Percentiles rank a stretch among this genome's conserved stretches.
Conservation (phyloP, 2,329 filamentous ascomycete genomes). For the Leptodontidium sp. region DNA sequence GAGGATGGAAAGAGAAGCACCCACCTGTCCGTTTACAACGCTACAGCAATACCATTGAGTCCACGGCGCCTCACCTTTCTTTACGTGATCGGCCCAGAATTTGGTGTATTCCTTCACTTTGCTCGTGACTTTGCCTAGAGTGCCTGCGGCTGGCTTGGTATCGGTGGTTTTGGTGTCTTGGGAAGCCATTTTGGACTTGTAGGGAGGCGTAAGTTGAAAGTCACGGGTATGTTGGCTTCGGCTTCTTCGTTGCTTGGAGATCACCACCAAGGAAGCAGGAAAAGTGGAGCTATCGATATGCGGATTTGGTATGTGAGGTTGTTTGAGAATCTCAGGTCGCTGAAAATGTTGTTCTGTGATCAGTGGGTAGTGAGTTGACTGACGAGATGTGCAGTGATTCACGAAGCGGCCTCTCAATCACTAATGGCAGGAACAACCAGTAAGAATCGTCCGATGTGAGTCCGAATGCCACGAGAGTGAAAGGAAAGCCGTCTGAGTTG, state of each 20-base stretch:
- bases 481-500: neutral
- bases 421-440: neutral
- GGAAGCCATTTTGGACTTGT: neutral
- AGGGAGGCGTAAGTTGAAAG: neutral
- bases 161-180: conserved; percentile 1
- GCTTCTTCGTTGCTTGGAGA: neutral
- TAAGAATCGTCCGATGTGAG: neutral
- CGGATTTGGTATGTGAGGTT: neutral
- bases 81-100: conserved; percentile 31
- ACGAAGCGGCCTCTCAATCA: neutral
- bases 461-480: neutral
- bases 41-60: conserved; percentile 38
- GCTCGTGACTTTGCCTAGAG: conserved; percentile 14
- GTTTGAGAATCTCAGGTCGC: neutral
- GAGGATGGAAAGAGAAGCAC: conserved; percentile 14
- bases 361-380: neutral
- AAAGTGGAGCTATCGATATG: neutral
- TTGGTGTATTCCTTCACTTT: conserved; percentile 26
- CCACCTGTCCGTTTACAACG: conserved; percentile 24
- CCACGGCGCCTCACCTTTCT: conserved; percentile 36
- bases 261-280: neutral
- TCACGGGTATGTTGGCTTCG: neutral
- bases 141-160: conserved; percentile 3
- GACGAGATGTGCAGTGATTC: neutral
- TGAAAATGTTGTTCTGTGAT: neutral